Conservation (phyloP, 2,329 filamentous ascomycete genomes). For the Paradendryphiella salina region DNA sequence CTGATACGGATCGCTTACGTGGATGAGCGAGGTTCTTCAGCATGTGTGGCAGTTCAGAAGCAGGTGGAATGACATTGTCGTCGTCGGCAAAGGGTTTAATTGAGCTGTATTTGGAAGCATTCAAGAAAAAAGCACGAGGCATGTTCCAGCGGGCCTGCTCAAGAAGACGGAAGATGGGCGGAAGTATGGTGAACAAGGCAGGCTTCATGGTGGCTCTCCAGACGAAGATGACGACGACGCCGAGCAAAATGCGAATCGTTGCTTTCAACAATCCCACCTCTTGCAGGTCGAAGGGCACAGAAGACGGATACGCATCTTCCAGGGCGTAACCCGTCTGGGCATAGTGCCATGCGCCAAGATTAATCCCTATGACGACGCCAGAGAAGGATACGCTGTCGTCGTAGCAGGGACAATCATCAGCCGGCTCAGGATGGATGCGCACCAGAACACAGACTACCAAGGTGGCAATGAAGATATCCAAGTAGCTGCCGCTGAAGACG, state of each 20-base stretch:
- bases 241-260: constrained; percentile 70
- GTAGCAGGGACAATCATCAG: constrained; percentile 95
- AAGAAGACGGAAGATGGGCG: constrained; percentile 83
- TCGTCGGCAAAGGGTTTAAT: constrained; percentile 74
- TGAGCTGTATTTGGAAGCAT: constrained; percentile 85
- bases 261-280: constrained; percentile 68
- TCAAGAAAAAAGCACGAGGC: constrained; percentile 87
- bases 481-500: constrained; percentile 59
- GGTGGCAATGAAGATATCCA: constrained; percentile 66
- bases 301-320: constrained; percentile 59
- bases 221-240: constrained; percentile 80
- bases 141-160: constrained; percentile 78
- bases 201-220: constrained; percentile 94
- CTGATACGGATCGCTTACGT: constrained; percentile 78
- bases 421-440: constrained; percentile 90
- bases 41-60: constrained; percentile 83
- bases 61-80: constrained; percentile 86
- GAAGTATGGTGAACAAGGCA: constrained; percentile 72
- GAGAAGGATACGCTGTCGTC: constrained; percentile 95
- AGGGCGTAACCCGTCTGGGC: constrained; percentile 60
- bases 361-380: constrained; percentile 82
- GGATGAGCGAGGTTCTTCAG: constrained; percentile 81
- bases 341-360: constrained; percentile 83
- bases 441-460: constrained; percentile 74
- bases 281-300: constrained; percentile 66